These are phyloP conservation scores for Protomyces macrosporus DNA, from an alignment of 1,139 yeast species.

Conservation along the genomic window DNA sequence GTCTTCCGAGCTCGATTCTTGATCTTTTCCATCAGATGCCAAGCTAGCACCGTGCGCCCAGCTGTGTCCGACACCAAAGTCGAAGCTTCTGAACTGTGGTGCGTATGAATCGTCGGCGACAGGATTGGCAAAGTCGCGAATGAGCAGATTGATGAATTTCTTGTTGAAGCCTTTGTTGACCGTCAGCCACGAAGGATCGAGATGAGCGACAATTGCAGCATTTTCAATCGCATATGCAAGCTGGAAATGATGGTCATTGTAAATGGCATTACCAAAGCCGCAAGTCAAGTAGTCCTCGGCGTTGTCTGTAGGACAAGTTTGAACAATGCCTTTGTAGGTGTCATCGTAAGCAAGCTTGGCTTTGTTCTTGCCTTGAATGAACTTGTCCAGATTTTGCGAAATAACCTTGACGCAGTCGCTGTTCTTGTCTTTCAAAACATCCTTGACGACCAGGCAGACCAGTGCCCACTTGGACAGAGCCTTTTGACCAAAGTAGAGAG, in stretches of 20 bases:
- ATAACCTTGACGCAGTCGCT: slow-evolving; percentile 48
- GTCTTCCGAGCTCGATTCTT: slow-evolving; percentile 68
- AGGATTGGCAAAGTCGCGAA: slow-evolving; percentile 77
- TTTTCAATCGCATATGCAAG: slow-evolving; percentile 74
- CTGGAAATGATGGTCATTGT: slow-evolving; percentile 79
- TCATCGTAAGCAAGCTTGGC: slow-evolving; percentile 68
- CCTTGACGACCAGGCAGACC: slow-evolving; percentile 57
- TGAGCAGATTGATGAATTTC: slow-evolving; percentile 58
- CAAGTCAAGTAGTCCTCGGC: slow-evolving; percentile 35
- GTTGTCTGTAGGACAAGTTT: slow-evolving; percentile 45
- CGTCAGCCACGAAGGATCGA: slow-evolving; percentile 57
- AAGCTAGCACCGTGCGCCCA: slow-evolving; percentile 76
- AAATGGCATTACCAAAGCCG: slow-evolving; percentile 64
- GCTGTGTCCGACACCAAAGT: slow-evolving; percentile 77
- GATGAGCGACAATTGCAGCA: slow-evolving; percentile 66
- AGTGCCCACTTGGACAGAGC: slow-evolving; percentile 68
- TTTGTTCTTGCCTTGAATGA: slow-evolving; percentile 49
- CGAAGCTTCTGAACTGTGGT: slow-evolving; percentile 74
- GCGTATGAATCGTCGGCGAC: slow-evolving; percentile 54
- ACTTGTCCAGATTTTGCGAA: slow-evolving; percentile 51
- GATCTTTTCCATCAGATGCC: slow-evolving; percentile 69
- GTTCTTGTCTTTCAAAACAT: slow-evolving; percentile 48
- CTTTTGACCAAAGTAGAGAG: slow-evolving; percentile 65
- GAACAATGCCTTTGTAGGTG: slow-evolving; percentile 59
- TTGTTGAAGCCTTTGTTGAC: slow-evolving; percentile 52